These are phyloP conservation scores for Vicia faba DNA, from an alignment of 306 rosid species.

Conservation along the genomic window DNA sequence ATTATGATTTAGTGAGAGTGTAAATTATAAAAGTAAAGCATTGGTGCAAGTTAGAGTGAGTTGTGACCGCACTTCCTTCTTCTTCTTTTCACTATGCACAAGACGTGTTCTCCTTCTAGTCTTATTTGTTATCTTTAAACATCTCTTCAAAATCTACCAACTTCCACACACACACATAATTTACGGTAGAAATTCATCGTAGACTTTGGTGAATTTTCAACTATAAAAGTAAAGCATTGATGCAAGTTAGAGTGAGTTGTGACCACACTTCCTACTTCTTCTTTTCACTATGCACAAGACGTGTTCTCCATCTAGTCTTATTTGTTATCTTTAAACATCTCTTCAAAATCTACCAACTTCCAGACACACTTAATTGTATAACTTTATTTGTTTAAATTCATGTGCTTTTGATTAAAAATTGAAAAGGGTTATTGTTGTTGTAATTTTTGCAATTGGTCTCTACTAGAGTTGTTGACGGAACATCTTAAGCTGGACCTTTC, in stretches of 20 bases:
- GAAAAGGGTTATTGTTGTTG: no score
- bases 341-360: conserved; percentile 14
- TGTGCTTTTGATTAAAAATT: no score
- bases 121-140: background rate
- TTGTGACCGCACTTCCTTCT: background rate
- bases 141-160: conserved; percentile 5
- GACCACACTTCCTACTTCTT: background rate
- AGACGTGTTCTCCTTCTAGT: conserved; percentile 3
- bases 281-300: background rate
- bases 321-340: background rate
- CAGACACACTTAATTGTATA: no score
- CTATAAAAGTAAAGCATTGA: no score
- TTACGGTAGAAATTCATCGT: no score
- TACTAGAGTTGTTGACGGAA: no score
- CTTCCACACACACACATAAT: background rate
- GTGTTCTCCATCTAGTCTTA: background rate
- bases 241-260: background rate
- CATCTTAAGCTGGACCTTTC: no score
- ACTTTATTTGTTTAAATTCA: no score
- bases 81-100: background rate
- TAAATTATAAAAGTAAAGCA: no score
- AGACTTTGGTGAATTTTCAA: no score
- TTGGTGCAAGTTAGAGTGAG: background rate
- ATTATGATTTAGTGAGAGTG: no score
- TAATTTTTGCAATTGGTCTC: no score